These are phyloP conservation scores for Pythium utonaiense DNA, from an alignment of 352 stramenopile species.

Conservation along the genomic window DNA sequence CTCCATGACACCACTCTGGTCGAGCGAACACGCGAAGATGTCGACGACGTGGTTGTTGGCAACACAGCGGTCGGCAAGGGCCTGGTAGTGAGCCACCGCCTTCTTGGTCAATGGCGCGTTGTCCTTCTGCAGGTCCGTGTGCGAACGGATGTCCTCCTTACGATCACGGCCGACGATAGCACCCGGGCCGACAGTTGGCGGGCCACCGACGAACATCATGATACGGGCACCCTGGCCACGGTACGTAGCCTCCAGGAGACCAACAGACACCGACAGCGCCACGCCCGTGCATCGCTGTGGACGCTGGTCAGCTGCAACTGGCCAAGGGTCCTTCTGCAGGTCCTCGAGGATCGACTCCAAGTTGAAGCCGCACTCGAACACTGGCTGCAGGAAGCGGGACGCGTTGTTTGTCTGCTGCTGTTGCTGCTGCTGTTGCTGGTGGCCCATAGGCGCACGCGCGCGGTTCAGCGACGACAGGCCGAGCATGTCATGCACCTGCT, in stretches of 20 bases:
- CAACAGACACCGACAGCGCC: constrained; percentile 95
- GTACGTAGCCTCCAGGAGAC: constrained; percentile 95
- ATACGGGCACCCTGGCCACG: constrained; percentile 94
- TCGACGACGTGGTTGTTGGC: constrained; percentile 96
- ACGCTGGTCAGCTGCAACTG: constrained; percentile 94
- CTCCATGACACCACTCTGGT: constrained; percentile 97
- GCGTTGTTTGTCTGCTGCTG: constrained; percentile 84
- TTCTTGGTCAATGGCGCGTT: constrained; percentile 94
- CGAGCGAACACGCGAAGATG: constrained; percentile 98
- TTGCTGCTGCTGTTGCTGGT: constrained; percentile 56
- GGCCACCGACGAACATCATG: constrained; percentile 98
- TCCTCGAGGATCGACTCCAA: constrained; percentile 98
- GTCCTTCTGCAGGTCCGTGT: constrained; percentile 95
- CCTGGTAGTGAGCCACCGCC: constrained; percentile 94
- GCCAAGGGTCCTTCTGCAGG: constrained; percentile 97
- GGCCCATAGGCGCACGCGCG: constrained; percentile 37
- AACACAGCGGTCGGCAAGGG: constrained; percentile 91
- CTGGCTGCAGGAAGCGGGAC: constrained; percentile 94
- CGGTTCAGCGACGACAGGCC: constrained; percentile 78
- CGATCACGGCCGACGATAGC: constrained; percentile 94
- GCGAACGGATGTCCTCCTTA: constrained; percentile 97
- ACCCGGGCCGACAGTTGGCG: constrained; percentile 95
- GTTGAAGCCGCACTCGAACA: constrained; percentile 96
- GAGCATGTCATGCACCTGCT: constrained; percentile 96
- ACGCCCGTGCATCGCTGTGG: constrained; percentile 95